Conservation (phyloP, 352 stramenopile species). For the Thraustochytrium striatum region DNA sequence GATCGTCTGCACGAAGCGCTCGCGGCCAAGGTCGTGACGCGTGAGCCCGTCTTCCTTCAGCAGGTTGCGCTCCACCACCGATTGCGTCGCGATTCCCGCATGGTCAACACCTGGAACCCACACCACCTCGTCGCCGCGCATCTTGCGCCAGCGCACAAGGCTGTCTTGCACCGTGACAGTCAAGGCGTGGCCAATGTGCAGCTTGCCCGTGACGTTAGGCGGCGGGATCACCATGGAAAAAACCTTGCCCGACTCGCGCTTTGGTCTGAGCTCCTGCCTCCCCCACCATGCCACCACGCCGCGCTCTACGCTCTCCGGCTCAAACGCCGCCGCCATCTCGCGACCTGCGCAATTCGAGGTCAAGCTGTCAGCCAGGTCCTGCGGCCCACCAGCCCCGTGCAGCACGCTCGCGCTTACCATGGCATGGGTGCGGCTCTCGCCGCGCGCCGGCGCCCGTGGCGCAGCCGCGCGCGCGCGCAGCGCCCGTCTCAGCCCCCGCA, state of each 20-base stretch:
- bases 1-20: slow-evolving; percentile 90
- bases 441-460: too few species aligned
- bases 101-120: slow-evolving; percentile 95
- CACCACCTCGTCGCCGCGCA: slow-evolving; percentile 92
- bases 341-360: not conserved
- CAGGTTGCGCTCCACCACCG: slow-evolving; percentile 97
- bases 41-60: slow-evolving; percentile 82
- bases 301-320: slow-evolving; percentile 90
- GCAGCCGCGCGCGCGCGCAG: not conserved
- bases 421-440: not conserved
- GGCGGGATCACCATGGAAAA: slow-evolving; percentile 65
- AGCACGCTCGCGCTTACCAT: not conserved
- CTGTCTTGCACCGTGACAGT: slow-evolving; percentile 96
- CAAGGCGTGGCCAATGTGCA: slow-evolving; percentile 98
- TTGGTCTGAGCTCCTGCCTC: slow-evolving; percentile 65
- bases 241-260: not conserved
- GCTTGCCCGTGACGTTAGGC: slow-evolving; percentile 80
- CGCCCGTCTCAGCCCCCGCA: not conserved
- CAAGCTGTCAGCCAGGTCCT: not conserved
- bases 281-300: slow-evolving; percentile 99
- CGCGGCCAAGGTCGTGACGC: slow-evolving; percentile 90
- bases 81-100: slow-evolving; percentile 98
- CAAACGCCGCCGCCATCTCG: slow-evolving; percentile 80
- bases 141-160: slow-evolving; percentile 93
- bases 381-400: not conserved